Evolutionary conservation across 164 flowering plant species (phyloP), one percentile per base, ranked within the genome.

Genomic region (Chloranthus sessilifolius): DNA sequence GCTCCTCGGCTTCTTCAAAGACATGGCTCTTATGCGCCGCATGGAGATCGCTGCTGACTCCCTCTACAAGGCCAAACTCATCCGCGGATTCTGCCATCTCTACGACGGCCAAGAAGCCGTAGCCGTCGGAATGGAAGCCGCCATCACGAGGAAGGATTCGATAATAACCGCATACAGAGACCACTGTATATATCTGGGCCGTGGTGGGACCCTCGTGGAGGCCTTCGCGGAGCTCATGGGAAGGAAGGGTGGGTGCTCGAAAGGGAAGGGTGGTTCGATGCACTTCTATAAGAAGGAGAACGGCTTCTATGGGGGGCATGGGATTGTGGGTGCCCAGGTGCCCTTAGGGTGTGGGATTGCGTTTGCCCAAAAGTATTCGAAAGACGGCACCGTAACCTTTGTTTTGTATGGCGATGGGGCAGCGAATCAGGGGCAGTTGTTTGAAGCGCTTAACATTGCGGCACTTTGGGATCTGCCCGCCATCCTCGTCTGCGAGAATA

Each of bases 71-170:
- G 75, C 98, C 24, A 88, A 88, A 50, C 82, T 85, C 23, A 84
- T 92, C 64, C 96, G 96, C 14, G 98, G 98, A 0, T 92, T 92
- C 58, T 92, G 96, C 62, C 98, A 92, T 52, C 77, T 92, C 22
- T 92, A 88, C 73, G 96, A 92, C 60, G 99, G 96, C 0, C 99
- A 92, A 53, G 96, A 92, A 55, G 96, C 99, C 8, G 96, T 92
- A 1, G 63, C 85, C 17, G 64, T 92, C 3, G 99, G 99, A 7
- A 92, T 92, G 96, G 99, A 92, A 52, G 87, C 98, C 1, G 96
- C 94, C 1, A 80, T 85, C 35, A 92, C 92, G 7, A 79, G 68
- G 48, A 77, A 79, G 60, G 98, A 88, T 55, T 69, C 74, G 52
- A 83, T 91, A 39, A 91, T 91, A 53, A 88, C 96, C 2, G 96